A percentile compares a stretch with the other conserved stretches of the same genome.
These are phyloP conservation scores for Prunus mira DNA, from an alignment of 306 rosid genomes.

Conservation along the genomic window DNA sequence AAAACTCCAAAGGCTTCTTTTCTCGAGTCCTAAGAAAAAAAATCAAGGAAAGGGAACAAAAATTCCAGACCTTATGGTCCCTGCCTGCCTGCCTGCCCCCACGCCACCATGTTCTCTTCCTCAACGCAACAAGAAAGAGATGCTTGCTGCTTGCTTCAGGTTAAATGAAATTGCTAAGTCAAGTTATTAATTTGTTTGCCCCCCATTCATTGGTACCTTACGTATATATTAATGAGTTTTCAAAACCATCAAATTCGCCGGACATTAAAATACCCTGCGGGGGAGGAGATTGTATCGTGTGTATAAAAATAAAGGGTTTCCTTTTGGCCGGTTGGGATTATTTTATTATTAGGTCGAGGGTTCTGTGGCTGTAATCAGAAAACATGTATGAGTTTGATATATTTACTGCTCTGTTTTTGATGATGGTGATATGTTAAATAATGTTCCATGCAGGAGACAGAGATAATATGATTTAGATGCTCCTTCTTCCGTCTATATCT, in stretches of 20 bases:
- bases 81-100: too few relatives aligned
- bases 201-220: not conserved
- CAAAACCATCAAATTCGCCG: not conserved
- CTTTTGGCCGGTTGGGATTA: not conserved
- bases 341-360: not conserved
- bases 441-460: not conserved
- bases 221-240: not conserved
- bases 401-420: not conserved
- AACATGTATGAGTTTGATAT: not conserved
- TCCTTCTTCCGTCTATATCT: not conserved
- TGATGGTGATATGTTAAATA: constrained; percentile 10
- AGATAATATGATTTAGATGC: not conserved
- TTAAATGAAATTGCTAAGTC: not conserved
- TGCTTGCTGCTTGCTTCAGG: not conserved
- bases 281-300: not conserved
- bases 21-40: not conserved
- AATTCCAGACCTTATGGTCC: not conserved
- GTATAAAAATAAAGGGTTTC: not conserved
- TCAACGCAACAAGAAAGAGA: not conserved
- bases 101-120: not conserved
- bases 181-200: not conserved
- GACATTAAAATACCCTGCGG: not conserved
- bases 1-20: too few relatives aligned
- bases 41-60: not conserved
- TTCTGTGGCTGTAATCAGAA: not conserved